A percentile compares a stretch with the other conserved stretches of the same genome.
These are phyloP conservation scores for Ilyonectria robusta DNA, from an alignment of 2,329 filamentous ascomycete species.

Conservation along the genomic window DNA sequence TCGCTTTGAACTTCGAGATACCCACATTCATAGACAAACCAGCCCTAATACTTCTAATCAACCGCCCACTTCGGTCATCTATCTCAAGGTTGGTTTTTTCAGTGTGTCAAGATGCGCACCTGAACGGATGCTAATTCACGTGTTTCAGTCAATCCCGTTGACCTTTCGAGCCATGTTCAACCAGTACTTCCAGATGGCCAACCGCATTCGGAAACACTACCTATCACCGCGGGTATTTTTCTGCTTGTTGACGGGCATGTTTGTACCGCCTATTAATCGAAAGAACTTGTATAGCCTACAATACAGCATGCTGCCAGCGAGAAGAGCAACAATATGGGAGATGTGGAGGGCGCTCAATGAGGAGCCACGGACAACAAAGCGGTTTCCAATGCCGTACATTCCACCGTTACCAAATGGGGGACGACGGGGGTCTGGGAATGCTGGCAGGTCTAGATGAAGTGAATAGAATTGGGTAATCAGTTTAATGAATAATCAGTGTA, in stretches of 20 bases:
- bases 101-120: neutral
- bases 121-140: slow-evolving; percentile 6
- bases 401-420: slow-evolving; percentile 52
- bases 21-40: slow-evolving; percentile 65
- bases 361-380: slow-evolving; percentile 61
- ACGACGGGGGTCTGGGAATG: slow-evolving; percentile 46
- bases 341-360: slow-evolving; percentile 83
- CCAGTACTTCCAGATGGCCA: slow-evolving; percentile 95
- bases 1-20: slow-evolving; percentile 89
- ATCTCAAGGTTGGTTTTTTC: slow-evolving; percentile 77
- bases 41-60: slow-evolving; percentile 58
- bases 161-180: slow-evolving; percentile 95
- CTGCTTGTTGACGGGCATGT: slow-evolving; percentile 89
- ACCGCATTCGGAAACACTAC: slow-evolving; percentile 95
- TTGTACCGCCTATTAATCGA: slow-evolving; percentile 94
- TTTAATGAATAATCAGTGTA: slow-evolving; percentile 27
- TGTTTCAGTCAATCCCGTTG: slow-evolving; percentile 83
- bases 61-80: slow-evolving; percentile 83
- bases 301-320: slow-evolving; percentile 95
- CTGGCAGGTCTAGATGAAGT: slow-evolving; percentile 47
- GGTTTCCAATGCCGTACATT: slow-evolving; percentile 54
- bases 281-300: slow-evolving; percentile 96
- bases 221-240: slow-evolving; percentile 89
- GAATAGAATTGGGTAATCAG: slow-evolving; percentile 23
- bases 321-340: slow-evolving; percentile 83